Evolutionary conservation across 495 filamentous ascomycete genomes (phyloP), one percentile per base, ranked within the genome.

Genomic region (Penicillium parvum): DNA sequence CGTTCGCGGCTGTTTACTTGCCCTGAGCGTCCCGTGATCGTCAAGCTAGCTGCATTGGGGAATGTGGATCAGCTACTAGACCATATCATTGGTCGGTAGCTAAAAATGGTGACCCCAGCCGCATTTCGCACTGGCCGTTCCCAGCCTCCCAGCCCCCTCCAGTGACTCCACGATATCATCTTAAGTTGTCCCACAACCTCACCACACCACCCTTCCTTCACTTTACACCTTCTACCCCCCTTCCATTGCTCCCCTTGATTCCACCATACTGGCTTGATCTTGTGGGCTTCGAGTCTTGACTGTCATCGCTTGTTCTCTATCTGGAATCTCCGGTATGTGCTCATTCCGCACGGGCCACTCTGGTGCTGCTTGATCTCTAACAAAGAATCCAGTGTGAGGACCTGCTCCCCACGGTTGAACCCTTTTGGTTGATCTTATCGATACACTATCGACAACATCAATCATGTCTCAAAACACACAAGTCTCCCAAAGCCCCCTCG

Each of bases 111-210:
- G 8, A 11, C 30, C 47, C 49, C 57, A 48, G 57, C 46, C 54
- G 44, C 49, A 50, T 47, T 47, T 42, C 28, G 37, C 46, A 53
- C 50, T 52, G 39, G 49, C 56, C 41, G 48, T 60, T 60, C 63
- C 66, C 66, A 71, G 66, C 68, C 66, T 65, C 65, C 64, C 63
- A 60, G 57, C 56, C 63, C 58, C 56, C 62, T 58, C 57, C n/a
- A n/a, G n/a, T n/a, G n/a, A n/a, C 60, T 58, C 53, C 64, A 61
- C 49, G 45, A 55, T 55, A 64, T 64, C 60, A 65, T 32, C 37
- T 37, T 50, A 37, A 33, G 37, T 39, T 48, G 40, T 45, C 43
- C 47, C 32, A 53, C 42, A 45, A 56, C 56, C 58, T 60, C 55
- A 47, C 53, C 52, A 38, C 40, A 49, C 53, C 43, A 37, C 37